Percentiles rank a stretch among this genome's conserved stretches.
Evolutionary conservation across 2,329 filamentous ascomycete species (phyloP).

Genomic region (Nothophoma quercina): DNA sequence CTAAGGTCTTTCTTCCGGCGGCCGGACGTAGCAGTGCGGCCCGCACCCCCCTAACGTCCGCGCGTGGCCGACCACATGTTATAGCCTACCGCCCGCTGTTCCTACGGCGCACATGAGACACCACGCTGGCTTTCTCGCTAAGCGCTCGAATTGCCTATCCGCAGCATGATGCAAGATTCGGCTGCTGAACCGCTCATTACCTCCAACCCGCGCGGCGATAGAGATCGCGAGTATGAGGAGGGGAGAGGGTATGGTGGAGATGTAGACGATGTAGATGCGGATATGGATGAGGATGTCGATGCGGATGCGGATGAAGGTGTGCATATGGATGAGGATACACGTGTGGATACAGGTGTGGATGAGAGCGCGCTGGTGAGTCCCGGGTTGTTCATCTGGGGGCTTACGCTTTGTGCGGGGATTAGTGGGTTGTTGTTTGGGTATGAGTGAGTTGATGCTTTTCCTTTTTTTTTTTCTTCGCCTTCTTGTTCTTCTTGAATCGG

Average conservation of each 20-base stretch:
- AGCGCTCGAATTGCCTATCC: neutral
- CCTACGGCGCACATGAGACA: too few relatives aligned
- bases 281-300: constrained; percentile 2
- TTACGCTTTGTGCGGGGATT: constrained; percentile 66
- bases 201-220: constrained; percentile 15
- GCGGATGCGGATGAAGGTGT: neutral
- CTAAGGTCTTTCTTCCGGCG: constrained; percentile 1
- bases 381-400: constrained; percentile 60
- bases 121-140: too few relatives aligned
- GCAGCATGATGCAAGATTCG: constrained; percentile 34
- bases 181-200: constrained; percentile 45
- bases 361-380: constrained; percentile 40
- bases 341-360: too few relatives aligned
- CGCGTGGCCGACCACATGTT: constrained; percentile 17
- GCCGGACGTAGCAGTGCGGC: constrained; percentile 8
- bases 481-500: too few relatives aligned
- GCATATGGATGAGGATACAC: constrained; percentile 10
- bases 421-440: constrained; percentile 68
- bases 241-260: neutral
- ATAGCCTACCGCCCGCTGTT: too few relatives aligned
- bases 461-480: neutral
- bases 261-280: constrained; percentile 1
- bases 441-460: constrained; percentile 57
- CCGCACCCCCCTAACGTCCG: neutral
- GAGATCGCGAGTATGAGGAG: constrained; percentile 23